phyloP scores from a whole-genome alignment of 2,329 filamentous ascomycete species.

The Aspergillus fijiensis region DNA sequence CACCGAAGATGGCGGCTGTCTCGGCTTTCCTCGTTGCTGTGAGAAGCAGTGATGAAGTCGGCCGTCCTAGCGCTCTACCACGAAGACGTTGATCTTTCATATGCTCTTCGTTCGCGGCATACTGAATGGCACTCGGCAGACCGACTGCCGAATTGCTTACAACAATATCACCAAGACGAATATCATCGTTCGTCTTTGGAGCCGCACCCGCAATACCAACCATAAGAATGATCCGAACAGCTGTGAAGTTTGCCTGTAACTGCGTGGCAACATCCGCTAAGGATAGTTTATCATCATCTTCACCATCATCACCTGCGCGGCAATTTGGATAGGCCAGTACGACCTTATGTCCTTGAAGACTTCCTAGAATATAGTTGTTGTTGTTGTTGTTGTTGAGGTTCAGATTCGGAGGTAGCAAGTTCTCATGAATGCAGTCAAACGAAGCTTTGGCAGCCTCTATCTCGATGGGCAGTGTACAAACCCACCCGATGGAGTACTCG shows the following conservation, averaged over 20 bases:
- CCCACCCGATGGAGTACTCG: constrained; percentile 3
- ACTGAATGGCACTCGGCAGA: background rate
- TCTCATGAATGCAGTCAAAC: constrained; percentile 10
- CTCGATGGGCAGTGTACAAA: constrained; percentile 8
- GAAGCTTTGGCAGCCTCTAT: constrained; percentile 11
- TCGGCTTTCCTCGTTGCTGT: constrained; percentile 20
- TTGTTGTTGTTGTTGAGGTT: constrained; percentile 16
- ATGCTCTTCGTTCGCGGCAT: background rate
- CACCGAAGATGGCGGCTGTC: constrained; percentile 8
- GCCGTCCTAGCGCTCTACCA: constrained; percentile 15
- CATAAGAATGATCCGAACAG: background rate
- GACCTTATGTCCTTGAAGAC: constrained; percentile 26
- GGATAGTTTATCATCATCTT: constrained; percentile 16
- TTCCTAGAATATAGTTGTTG: constrained; percentile 26
- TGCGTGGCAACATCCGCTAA: background rate
- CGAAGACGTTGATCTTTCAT: background rate
- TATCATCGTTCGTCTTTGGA: background rate
- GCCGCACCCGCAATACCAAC: background rate
- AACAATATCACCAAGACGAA: constrained; percentile 1
- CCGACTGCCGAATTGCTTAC: background rate
- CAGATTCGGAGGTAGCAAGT: background rate
- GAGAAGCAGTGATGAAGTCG: constrained; percentile 15
- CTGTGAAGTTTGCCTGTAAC: background rate
- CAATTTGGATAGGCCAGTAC: constrained; percentile 24
- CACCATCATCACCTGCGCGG: constrained; percentile 7